Evolutionary conservation across 106 monocot genomes (phyloP).

Genomic region (Dendrobium huoshanense): DNA sequence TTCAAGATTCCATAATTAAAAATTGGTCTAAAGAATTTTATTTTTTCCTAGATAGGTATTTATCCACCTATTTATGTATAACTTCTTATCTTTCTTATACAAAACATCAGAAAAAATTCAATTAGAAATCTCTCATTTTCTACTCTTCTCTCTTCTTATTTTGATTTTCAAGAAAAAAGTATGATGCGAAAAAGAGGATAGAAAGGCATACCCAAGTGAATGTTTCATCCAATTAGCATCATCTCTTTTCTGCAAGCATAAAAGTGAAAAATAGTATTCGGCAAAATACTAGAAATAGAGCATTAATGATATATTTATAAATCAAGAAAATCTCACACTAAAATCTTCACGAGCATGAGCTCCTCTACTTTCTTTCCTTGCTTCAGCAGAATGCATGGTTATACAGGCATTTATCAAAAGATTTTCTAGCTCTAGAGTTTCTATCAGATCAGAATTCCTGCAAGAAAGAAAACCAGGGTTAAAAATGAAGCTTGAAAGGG

Average conservation of each 20-base stretch:
- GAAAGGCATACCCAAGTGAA: slow-evolving; percentile 60
- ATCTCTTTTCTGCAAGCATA: slow-evolving; percentile 80
- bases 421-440: slow-evolving; percentile 93
- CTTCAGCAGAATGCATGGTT: slow-evolving; percentile 99
- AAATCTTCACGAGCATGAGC: slow-evolving; percentile 99
- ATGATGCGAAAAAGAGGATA: background rate
- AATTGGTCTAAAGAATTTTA: too few relatives aligned
- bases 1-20: too few relatives aligned
- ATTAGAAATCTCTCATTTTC: too few relatives aligned
- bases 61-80: too few relatives aligned
- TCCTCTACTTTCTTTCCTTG: slow-evolving; percentile 98
- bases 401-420: slow-evolving; percentile 93
- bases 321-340: slow-evolving; percentile 38
- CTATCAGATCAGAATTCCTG: slow-evolving; percentile 95
- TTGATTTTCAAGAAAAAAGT: background rate
- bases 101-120: too few relatives aligned
- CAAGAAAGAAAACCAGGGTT: slow-evolving; percentile 1
- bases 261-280: background rate
- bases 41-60: too few relatives aligned
- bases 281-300: slow-evolving; percentile 5
- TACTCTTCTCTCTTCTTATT: too few relatives aligned
- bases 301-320: background rate
- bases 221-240: slow-evolving; percentile 98
- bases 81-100: too few relatives aligned
- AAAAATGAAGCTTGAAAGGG: background rate